These are phyloP conservation scores for Atkinsonella texensis DNA, from an alignment of 2,329 filamentous ascomycete genomes.

Conservation along the genomic window DNA sequence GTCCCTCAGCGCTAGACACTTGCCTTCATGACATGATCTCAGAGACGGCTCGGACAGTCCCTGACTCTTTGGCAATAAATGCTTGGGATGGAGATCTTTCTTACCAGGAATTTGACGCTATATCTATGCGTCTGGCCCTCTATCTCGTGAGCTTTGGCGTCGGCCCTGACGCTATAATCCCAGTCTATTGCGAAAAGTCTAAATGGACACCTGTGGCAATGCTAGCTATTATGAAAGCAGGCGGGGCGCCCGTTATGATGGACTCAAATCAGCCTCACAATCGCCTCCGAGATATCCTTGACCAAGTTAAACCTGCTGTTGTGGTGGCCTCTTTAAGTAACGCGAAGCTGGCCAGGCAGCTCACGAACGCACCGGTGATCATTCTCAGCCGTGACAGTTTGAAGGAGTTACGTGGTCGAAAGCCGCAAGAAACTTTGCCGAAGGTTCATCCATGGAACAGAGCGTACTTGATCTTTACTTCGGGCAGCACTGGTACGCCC, in stretches of 20 bases:
- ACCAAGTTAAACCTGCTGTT: slow-evolving; percentile 8
- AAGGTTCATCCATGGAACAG: neutral
- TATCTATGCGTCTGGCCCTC: slow-evolving; percentile 5
- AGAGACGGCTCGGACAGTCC: neutral
- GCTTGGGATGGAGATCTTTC: slow-evolving; percentile 28
- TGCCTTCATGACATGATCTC: slow-evolving; percentile 6
- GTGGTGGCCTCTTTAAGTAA: slow-evolving; percentile 10
- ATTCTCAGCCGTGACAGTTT: neutral
- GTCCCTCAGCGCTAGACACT: neutral
- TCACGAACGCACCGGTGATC: slow-evolving; percentile 3
- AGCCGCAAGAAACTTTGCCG: neutral
- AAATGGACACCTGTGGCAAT: slow-evolving; percentile 5
- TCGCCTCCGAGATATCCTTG: slow-evolving; percentile 9
- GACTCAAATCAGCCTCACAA: slow-evolving; percentile 10
- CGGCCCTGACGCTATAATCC: slow-evolving; percentile 1
- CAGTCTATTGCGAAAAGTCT: slow-evolving; percentile 7
- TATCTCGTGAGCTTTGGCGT: slow-evolving; percentile 5
- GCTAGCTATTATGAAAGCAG: slow-evolving; percentile 4
- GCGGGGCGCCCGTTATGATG: slow-evolving; percentile 3
- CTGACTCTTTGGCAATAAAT: slow-evolving; percentile 5
- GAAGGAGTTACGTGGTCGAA: neutral
- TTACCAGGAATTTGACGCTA: slow-evolving; percentile 19
- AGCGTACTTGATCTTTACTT: slow-evolving; percentile 12
- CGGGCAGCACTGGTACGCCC: slow-evolving; percentile 12
- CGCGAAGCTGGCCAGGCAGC: slow-evolving; percentile 3